Evolutionary conservation across 2,329 filamentous ascomycete species (phyloP).

Genomic region (Penicillium sp.): DNA sequence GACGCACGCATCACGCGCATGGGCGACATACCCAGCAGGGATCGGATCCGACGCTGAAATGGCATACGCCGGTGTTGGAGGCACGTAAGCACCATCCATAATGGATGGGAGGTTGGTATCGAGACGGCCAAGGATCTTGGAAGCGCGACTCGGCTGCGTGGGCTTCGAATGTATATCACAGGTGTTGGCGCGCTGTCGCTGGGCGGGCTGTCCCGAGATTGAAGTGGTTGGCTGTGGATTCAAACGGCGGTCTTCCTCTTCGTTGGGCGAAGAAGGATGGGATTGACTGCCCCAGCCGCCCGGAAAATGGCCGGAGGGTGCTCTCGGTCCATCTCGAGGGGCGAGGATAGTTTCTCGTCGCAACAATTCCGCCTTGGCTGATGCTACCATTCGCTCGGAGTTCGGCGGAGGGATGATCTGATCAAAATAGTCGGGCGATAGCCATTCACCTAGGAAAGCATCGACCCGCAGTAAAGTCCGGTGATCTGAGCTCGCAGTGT

Average conservation of each 20-base stretch:
- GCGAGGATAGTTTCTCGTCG: slow-evolving; percentile 59
- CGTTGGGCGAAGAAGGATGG: slow-evolving; percentile 19
- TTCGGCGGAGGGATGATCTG: slow-evolving; percentile 82
- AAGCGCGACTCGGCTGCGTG: slow-evolving; percentile 11
- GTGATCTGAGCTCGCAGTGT: slow-evolving; percentile 6
- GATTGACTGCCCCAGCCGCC: slow-evolving; percentile 50
- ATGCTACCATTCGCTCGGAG: slow-evolving; percentile 78
- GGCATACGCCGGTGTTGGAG: slow-evolving; percentile 76
- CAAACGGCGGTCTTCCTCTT: slow-evolving; percentile 22
- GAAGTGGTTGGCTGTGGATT: not conserved
- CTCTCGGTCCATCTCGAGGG: slow-evolving; percentile 33
- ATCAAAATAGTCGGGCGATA: slow-evolving; percentile 88
- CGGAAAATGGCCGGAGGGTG: slow-evolving; percentile 47
- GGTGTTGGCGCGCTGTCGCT: slow-evolving; percentile 47
- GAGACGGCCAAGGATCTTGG: slow-evolving; percentile 27
- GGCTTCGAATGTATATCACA: slow-evolving; percentile 34
- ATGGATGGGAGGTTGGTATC: slow-evolving; percentile 29
- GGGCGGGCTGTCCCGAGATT: slow-evolving; percentile 17
- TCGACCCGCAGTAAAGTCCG: slow-evolving; percentile 64
- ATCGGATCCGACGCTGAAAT: slow-evolving; percentile 75
- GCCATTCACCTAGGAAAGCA: slow-evolving; percentile 91
- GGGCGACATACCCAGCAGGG: slow-evolving; percentile 78
- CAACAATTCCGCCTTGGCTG: slow-evolving; percentile 80
- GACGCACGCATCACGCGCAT: slow-evolving; percentile 80
- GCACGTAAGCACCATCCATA: slow-evolving; percentile 54